Conservation (phyloP, 2,329 filamentous ascomycete species). For the Neofusicoccum parvum region DNA sequence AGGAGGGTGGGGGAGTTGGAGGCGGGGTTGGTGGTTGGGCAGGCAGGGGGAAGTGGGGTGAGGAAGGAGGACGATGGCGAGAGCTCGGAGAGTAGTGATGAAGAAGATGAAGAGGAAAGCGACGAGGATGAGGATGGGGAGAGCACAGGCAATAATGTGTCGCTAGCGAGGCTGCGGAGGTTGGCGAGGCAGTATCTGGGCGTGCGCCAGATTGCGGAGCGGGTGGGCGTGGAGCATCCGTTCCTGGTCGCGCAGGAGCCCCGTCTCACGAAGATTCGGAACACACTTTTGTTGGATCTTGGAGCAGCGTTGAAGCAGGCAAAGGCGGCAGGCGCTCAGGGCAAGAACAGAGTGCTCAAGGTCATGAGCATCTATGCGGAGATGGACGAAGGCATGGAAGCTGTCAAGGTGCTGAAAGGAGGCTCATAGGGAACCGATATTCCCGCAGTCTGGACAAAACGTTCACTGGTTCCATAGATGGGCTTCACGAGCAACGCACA, state of each 20-base stretch:
- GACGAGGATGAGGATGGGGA: slow-evolving; percentile 38
- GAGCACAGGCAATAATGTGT: slow-evolving; percentile 30
- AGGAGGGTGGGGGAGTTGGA: slow-evolving; percentile 66
- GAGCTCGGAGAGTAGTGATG: slow-evolving; percentile 28
- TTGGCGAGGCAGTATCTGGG: slow-evolving; percentile 62
- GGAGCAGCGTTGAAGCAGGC: slow-evolving; percentile 64
- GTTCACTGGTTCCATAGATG: not conserved
- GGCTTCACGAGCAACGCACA: not conserved
- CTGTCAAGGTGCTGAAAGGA: slow-evolving; percentile 52
- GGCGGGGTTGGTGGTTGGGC: slow-evolving; percentile 58
- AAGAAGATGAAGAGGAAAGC: slow-evolving; percentile 37
- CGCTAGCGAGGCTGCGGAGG: slow-evolving; percentile 51
- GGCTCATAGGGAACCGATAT: slow-evolving; percentile 31
- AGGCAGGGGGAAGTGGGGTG: slow-evolving; percentile 31
- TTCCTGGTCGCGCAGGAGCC: slow-evolving; percentile 62
- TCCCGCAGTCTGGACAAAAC: too few species aligned
- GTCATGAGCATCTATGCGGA: slow-evolving; percentile 63
- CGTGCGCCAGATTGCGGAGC: slow-evolving; percentile 54
- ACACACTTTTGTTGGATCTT: slow-evolving; percentile 66
- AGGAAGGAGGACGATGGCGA: slow-evolving; percentile 26
- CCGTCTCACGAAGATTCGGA: slow-evolving; percentile 59
- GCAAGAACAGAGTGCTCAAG: slow-evolving; percentile 51
- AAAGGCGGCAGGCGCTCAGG: slow-evolving; percentile 42
- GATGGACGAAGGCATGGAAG: slow-evolving; percentile 62
- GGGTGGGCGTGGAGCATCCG: slow-evolving; percentile 61